A percentile compares a stretch with the other conserved stretches of the same genome.
Evolutionary conservation across 176 grass and related monocot species (phyloP).

Genomic region (Eremochloa ophiuroides): DNA sequence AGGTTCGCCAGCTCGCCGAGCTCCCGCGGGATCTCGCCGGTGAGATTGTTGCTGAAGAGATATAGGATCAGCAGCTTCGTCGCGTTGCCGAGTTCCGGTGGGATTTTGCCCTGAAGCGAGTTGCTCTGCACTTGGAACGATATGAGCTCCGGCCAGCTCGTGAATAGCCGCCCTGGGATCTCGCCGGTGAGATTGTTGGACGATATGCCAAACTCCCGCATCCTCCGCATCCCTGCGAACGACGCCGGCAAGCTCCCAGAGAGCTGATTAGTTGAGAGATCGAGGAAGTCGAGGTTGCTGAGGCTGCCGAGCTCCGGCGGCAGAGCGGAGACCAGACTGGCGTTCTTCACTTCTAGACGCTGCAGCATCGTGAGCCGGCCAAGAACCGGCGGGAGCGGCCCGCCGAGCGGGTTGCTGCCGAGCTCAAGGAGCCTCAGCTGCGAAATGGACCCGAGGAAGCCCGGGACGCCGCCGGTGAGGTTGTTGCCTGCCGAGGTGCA

Average conservation of each 20-base stretch:
- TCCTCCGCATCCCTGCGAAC: constrained; percentile 41
- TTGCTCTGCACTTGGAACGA: constrained; percentile 49
- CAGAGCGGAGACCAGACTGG: constrained; percentile 40
- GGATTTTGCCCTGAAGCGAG: constrained; percentile 8
- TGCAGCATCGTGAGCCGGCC: constrained; percentile 56
- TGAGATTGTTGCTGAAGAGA: constrained; percentile 44
- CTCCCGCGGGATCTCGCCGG: constrained; percentile 36
- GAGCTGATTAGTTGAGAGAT: constrained; percentile 36
- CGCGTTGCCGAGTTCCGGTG: constrained; percentile 31
- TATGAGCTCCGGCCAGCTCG: constrained; percentile 49
- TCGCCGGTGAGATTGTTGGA: constrained; percentile 38
- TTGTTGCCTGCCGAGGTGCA: constrained; percentile 30
- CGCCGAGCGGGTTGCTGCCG: constrained; percentile 33
- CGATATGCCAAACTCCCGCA: constrained; percentile 53
- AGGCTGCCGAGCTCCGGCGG: constrained; percentile 53
- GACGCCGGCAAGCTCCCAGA: constrained; percentile 28
- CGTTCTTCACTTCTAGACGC: constrained; percentile 23
- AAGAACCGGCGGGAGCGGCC: constrained; percentile 45
- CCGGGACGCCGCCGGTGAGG: constrained; percentile 49
- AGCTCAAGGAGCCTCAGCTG: constrained; percentile 56
- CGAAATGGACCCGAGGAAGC: constrained; percentile 47
- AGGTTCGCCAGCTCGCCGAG: constrained; percentile 42
- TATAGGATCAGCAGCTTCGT: constrained; percentile 19
- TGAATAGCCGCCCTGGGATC: constrained; percentile 31
- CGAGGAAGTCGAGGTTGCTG: constrained; percentile 25